Base-by-base conservation (phyloP, 345 rosid genomes). In the Eucalyptus pumila region DNA sequence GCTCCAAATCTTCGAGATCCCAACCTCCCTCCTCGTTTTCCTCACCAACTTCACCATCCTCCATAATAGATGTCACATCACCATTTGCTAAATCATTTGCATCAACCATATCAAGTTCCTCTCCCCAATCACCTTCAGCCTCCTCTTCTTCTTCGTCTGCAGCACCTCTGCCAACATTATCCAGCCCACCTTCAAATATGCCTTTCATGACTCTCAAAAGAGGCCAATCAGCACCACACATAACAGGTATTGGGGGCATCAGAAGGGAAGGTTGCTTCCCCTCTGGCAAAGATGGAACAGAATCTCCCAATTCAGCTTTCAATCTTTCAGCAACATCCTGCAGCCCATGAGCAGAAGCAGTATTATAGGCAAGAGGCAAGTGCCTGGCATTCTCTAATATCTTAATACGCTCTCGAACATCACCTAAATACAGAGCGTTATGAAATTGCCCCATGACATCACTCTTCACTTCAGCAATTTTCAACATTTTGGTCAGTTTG, bases 361-460 rank as follows among this genome's bases (percentile, higher is more conserved):
- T 95, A 87, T 94, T 90, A 87, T 96, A 97, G 83, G 99, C 99
- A 60, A 97, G 97, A 80, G 99, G 97, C 91, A 96, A 91, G 89
- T 96, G 99, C n/a, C 98, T 97, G 89, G 97, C 96, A 92, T 93
- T 96, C 94, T 96, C 98, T 88, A 97, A 90, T 88, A 97, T 95
- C 93, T 95, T 97, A 81, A 97, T 94, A 81, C 99, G 98, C 92
- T 97, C 99, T 86, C 89, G 94, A 58, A 97, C 93, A 93, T 96
- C 99, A 89, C 99, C 99, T 67, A 97, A 91, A 90, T 97, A 97
- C 87, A 97, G 90, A 52, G 98, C 99, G 91, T 97, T 95, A 88
- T 97, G 99, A 91, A 97, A 97, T 91, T 97, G 99, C 80, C 99
- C 99, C 99, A 97, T 97, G 7, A 97, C 95, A 88, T 97, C 98